Percentiles rank a stretch among this genome's conserved stretches.
These are phyloP conservation scores for Carpinus viminea DNA, from an alignment of 306 rosid genomes.

Conservation along the genomic window DNA sequence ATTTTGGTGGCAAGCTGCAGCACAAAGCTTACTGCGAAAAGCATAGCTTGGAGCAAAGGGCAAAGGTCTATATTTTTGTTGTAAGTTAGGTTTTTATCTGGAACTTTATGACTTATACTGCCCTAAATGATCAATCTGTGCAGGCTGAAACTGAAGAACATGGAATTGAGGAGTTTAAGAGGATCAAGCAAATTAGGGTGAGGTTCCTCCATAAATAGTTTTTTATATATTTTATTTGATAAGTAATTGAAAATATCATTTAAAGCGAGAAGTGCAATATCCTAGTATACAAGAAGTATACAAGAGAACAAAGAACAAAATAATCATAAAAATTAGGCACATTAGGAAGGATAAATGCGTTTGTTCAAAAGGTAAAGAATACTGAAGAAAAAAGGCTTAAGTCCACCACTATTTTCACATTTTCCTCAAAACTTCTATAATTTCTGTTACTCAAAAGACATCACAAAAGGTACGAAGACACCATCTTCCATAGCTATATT, in stretches of 20 bases:
- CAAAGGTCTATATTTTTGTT: slow-evolving; percentile 59
- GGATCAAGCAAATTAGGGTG: slow-evolving; percentile 86
- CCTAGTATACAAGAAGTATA: too few relatives aligned
- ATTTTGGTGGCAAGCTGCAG: slow-evolving; percentile 72
- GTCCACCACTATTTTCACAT: too few relatives aligned
- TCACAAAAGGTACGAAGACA: too few relatives aligned
- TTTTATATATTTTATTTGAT: not conserved
- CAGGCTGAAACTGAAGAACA: slow-evolving; percentile 91
- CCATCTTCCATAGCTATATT: too few relatives aligned
- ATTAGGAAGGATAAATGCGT: too few relatives aligned
- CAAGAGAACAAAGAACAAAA: too few relatives aligned
- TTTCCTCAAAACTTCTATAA: too few relatives aligned
- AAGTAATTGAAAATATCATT: not conserved
- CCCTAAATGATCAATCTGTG: slow-evolving; percentile 7
- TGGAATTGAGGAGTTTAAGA: slow-evolving; percentile 86
- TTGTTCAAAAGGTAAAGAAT: too few relatives aligned
- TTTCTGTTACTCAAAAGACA: too few relatives aligned
- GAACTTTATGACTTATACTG: slow-evolving; percentile 17
- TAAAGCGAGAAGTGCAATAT: too few relatives aligned
- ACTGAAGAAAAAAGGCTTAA: too few relatives aligned
- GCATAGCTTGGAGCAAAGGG: slow-evolving; percentile 86
- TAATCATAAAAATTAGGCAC: too few relatives aligned
- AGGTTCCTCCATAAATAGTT: slow-evolving; percentile 7
- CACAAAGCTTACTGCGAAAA: slow-evolving; percentile 96
- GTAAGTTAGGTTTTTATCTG: slow-evolving; percentile 2